Conservation (phyloP, 2,329 filamentous ascomycete species). For the Verticillium klebahnii region DNA sequence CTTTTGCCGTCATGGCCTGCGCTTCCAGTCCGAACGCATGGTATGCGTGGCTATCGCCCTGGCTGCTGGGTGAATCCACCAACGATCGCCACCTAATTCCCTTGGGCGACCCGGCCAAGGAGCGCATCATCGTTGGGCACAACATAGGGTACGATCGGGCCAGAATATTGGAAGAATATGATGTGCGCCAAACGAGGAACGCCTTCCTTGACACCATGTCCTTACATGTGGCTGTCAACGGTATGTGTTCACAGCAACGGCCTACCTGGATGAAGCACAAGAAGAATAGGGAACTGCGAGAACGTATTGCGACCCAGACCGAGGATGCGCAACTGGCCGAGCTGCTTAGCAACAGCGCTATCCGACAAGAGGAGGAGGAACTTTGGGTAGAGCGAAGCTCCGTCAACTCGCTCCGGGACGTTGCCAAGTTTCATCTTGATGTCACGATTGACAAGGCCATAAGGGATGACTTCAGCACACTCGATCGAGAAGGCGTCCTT, state of each 20-base stretch:
- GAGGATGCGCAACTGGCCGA: conserved; percentile 66
- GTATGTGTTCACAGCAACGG: conserved; percentile 95
- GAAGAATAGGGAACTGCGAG: conserved; percentile 80
- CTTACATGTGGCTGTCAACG: conserved; percentile 93
- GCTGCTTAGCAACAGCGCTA: conserved; percentile 61
- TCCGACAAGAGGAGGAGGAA: conserved; percentile 84
- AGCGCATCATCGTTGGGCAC: conserved; percentile 83
- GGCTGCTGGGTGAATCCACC: conserved; percentile 79
- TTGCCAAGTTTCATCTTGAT: conserved; percentile 93
- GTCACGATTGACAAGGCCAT: conserved; percentile 86
- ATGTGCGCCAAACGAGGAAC: conserved; percentile 74
- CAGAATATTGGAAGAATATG: conserved; percentile 84
- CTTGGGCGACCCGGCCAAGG: conserved; percentile 68
- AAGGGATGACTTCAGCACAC: conserved; percentile 79
- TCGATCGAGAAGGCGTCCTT: conserved; percentile 67
- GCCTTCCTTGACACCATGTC: conserved; percentile 98
- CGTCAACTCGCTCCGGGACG: conserved; percentile 89
- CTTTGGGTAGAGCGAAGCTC: conserved; percentile 94
- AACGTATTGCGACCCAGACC: conserved; percentile 70
- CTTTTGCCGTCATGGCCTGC: conserved; percentile 95
- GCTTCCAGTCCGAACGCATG: conserved; percentile 84
- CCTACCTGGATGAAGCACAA: conserved; percentile 97
- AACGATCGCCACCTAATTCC: conserved; percentile 79
- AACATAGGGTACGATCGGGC: conserved; percentile 95
- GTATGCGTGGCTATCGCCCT: conserved; percentile 97